Evolutionary conservation across 345 rosid species (phyloP), one percentile per base, ranked within the genome.

Genomic region (Eucalyptus melliodora): DNA sequence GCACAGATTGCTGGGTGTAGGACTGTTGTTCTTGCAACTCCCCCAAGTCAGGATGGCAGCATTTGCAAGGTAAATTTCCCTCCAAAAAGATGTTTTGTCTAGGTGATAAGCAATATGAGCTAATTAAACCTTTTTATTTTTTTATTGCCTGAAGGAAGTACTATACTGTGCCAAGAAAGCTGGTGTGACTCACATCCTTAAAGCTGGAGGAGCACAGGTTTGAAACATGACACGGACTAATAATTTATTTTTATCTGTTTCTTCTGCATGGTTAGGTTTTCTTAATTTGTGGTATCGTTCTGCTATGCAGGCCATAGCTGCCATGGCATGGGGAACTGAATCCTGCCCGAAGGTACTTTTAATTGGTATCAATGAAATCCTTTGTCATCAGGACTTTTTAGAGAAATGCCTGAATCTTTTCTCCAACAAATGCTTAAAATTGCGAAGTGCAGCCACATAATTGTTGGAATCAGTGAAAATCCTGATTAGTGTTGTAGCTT

Each of bases 141-240:
- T 34, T 16, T 6, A 69, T 87, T 30, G 47, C 5, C 4, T 67
- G 45, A 23, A 96, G 99, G 99, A 97, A 91, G 99, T 97, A 26
- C 87, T 97, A 47, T 96, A 96, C 90, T 95, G 99, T 94, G 98
- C 99, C 62, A 97, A 97, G 93, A 97, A 90, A 88, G 98, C 97
- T 60, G 97, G 99, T 90, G 99, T 97, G 53, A 97, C 99, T 88
- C 98, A 95, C 93, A 95, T 97, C 67, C 97, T 97, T 65, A 97
- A 97, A 94, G 99, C 98, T 65, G 99, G 99, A 83, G 98, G 99
- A 89, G 98, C 99, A 37, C 99, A 97, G 98, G 98, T 97, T 72
- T 89, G 91, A 44, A 47, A 51, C 62, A 27, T 53, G 88, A 26
- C 55, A 77, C 3, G 1, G 82, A 72, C 47, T 37, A 40, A 8